A percentile compares a stretch with the other conserved stretches of the same genome.
Conservation (phyloP, 139 green algal species). For the Volvox reticuliferus region DNA sequence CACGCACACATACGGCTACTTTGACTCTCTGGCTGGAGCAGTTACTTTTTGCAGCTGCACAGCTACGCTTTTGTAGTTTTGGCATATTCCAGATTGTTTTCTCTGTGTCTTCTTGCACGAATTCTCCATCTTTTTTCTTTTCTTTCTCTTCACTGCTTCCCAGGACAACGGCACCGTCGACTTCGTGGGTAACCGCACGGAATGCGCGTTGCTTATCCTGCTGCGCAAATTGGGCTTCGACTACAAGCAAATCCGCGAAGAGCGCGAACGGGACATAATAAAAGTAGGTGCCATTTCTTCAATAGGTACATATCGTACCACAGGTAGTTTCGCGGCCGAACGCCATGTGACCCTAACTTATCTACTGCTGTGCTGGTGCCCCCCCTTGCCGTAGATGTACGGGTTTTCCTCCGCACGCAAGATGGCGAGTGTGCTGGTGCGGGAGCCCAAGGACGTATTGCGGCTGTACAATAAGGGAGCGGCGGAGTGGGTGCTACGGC, state of each 20-base stretch:
- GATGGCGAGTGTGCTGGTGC: slow-evolving; percentile 89
- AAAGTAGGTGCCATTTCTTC: slow-evolving; percentile 51
- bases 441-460: slow-evolving; percentile 49
- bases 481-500: slow-evolving; percentile 90
- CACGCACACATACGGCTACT: too few relatives aligned
- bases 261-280: slow-evolving; percentile 40
- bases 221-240: slow-evolving; percentile 75
- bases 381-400: slow-evolving; percentile 28
- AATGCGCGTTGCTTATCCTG: slow-evolving; percentile 94
- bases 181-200: slow-evolving; percentile 96
- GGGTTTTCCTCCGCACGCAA: slow-evolving; percentile 85
- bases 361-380: too few relatives aligned
- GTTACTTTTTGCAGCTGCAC: too few relatives aligned
- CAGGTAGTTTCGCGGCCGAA: too few relatives aligned
- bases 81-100: too few relatives aligned
- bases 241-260: slow-evolving; percentile 65
- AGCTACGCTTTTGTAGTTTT: too few relatives aligned
- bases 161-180: slow-evolving; percentile 63
- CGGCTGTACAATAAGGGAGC: slow-evolving; percentile 95
- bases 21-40: too few relatives aligned
- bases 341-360: too few relatives aligned
- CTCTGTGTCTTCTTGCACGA: too few relatives aligned
- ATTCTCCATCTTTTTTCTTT: too few relatives aligned
- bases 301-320: too few relatives aligned
- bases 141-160: too few relatives aligned